These are phyloP conservation scores for Yarrowia sp. DNA, from an alignment of 805 yeast species.

Conservation along the genomic window DNA sequence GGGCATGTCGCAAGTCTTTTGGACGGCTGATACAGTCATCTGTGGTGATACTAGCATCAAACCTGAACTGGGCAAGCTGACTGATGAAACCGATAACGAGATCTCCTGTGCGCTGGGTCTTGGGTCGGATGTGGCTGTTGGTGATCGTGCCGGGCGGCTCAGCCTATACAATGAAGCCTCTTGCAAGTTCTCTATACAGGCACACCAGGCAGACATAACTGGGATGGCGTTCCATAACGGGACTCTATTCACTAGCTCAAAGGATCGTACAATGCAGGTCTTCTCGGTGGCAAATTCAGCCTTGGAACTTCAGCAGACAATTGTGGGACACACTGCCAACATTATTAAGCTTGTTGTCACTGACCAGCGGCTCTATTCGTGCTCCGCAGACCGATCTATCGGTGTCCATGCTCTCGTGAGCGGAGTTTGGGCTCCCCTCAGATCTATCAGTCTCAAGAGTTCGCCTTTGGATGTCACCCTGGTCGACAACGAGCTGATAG, in stretches of 20 bases:
- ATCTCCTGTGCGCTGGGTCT: not conserved
- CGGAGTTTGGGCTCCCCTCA: slow-evolving; percentile 9
- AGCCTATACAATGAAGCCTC: not conserved
- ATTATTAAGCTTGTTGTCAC: slow-evolving; percentile 41
- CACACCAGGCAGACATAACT: slow-evolving; percentile 4
- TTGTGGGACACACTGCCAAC: slow-evolving; percentile 58
- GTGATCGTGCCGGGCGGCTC: not conserved
- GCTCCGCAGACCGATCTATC: slow-evolving; percentile 61
- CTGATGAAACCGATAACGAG: slow-evolving; percentile 13
- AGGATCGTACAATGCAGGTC: slow-evolving; percentile 63
- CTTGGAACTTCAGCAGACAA: slow-evolving; percentile 59
- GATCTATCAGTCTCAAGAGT: slow-evolving; percentile 45
- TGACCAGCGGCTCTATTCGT: slow-evolving; percentile 44
- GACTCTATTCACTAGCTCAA: slow-evolving; percentile 38
- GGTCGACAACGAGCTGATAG: slow-evolving; percentile 43
- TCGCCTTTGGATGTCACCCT: slow-evolving; percentile 36
- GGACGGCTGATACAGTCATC: slow-evolving; percentile 5
- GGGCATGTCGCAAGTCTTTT: not conserved
- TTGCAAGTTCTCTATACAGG: not conserved
- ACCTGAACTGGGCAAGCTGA: not conserved
- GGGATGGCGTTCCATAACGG: slow-evolving; percentile 6
- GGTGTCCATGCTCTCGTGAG: slow-evolving; percentile 45
- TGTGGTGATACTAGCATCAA: not conserved
- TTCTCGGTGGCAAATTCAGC: slow-evolving; percentile 37
- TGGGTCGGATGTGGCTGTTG: not conserved